These are phyloP conservation scores for Botryobasidium botryosum DNA, from an alignment of 768 basidiomycete species.

Conservation along the genomic window DNA sequence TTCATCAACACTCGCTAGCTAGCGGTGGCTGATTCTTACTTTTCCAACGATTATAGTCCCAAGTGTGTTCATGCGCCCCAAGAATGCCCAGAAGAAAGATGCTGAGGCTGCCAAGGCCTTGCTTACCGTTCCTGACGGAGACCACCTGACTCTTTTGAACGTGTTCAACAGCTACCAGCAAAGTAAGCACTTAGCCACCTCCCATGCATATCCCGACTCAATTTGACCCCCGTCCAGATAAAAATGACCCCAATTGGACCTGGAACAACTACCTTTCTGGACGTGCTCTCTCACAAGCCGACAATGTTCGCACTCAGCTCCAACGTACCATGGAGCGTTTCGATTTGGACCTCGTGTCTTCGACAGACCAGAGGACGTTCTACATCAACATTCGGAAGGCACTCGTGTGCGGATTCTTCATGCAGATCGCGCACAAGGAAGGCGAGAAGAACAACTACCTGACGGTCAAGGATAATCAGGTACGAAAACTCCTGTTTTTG, in stretches of 20 bases:
- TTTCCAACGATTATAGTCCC: slow-evolving; percentile 37
- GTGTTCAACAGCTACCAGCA: slow-evolving; percentile 85
- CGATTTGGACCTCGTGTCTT: slow-evolving; percentile 59
- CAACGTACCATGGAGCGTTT: slow-evolving; percentile 82
- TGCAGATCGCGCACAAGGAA: slow-evolving; percentile 94
- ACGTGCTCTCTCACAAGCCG: slow-evolving; percentile 74
- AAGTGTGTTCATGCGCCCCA: slow-evolving; percentile 86
- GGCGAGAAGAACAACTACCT: slow-evolving; percentile 76
- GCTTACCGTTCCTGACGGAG: slow-evolving; percentile 86
- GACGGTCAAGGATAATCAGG: slow-evolving; percentile 93
- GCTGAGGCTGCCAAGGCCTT: slow-evolving; percentile 84
- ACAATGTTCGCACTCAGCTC: slow-evolving; percentile 83
- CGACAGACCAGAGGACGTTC: slow-evolving; percentile 50
- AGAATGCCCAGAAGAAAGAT: slow-evolving; percentile 70
- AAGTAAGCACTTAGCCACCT: slow-evolving; percentile 31
- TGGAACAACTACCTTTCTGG: slow-evolving; percentile 79
- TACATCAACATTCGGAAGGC: slow-evolving; percentile 63
- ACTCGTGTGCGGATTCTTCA: slow-evolving; percentile 88
- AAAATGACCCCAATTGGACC: slow-evolving; percentile 70
- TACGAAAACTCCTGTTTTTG: slow-evolving; percentile 17
- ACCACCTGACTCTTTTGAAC: slow-evolving; percentile 87
- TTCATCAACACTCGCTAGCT: background rate
- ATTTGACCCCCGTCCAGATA: slow-evolving; percentile 30
- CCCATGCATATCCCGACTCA: background rate
- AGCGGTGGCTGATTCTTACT: background rate